Base-by-base conservation (phyloP, 305 asterid genomes). In the Fraxinus xanthoxyloides region DNA sequence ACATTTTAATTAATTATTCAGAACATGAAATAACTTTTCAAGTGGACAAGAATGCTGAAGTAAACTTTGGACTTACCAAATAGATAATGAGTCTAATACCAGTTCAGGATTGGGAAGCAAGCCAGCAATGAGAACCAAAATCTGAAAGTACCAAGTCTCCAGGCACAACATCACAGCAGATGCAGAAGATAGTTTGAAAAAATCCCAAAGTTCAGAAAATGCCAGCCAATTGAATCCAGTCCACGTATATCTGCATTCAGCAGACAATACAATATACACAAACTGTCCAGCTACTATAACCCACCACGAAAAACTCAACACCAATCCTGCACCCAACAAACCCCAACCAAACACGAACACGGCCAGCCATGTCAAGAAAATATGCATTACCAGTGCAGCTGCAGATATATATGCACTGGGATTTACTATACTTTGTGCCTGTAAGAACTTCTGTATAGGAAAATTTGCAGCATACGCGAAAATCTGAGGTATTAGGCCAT, bases 281-380 rank as follows among this genome's bases (percentile, higher is more conserved):
- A 84, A 90, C 79, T 88, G 93, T 28, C 83, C 93, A 63, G 9
- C 88, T 13, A 81, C 93, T 1, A 88, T 87, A 0, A 90, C 38
- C 93, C 93, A 90, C 93, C 93, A 90, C 31, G 93, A 88, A 1
- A 87, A 23, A 80, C 91, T 88, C 23, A 88, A 82, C 46, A 87
- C 87, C 35, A 87, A 34, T 13, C 81, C 86, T 17, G 93, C 91
- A 5, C 93, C 93, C 35, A 90, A 78, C 4, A 90, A 82, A 0
- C 90, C 91, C 93, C 91, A 90, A 5, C 69, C 75, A 19, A 90
- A 77, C 46, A 85, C 89, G 30, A 75, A 87, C 78, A 88, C 23
- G 40, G 17, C 88, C 32, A 87, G 46, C 90, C 90, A 90, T 6
- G 91, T 86, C 75, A 90, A 34, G 1, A 72, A 7, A 0, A 88